These are phyloP conservation scores for Penicillium expansum DNA, from an alignment of 2,329 filamentous ascomycete species.

Conservation along the genomic window DNA sequence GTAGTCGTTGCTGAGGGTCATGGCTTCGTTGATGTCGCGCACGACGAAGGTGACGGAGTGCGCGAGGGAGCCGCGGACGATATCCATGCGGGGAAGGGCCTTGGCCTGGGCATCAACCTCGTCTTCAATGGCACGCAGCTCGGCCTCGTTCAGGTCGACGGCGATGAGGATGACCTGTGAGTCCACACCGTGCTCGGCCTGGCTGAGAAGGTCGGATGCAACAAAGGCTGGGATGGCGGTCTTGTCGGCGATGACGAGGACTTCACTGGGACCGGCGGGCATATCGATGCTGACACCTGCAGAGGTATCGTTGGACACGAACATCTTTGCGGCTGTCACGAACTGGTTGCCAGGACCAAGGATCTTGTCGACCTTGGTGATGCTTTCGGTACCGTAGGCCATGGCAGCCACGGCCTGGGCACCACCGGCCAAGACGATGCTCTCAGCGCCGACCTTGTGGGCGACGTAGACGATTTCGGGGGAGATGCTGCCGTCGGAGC, in stretches of 20 bases:
- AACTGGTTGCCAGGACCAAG: constrained; percentile 97
- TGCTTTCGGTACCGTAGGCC: constrained; percentile 93
- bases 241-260: constrained; percentile 91
- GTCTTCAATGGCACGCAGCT: constrained; percentile 81
- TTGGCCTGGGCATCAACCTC: constrained; percentile 85
- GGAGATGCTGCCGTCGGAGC: constrained; percentile 83
- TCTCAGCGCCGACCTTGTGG: constrained; percentile 93
- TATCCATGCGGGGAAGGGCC: constrained; percentile 84
- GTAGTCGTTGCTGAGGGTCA: constrained; percentile 85
- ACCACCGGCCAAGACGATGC: constrained; percentile 91
- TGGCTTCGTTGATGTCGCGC: constrained; percentile 67
- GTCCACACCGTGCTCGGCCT: constrained; percentile 95
- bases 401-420: constrained; percentile 94
- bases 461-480: constrained; percentile 97
- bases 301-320: constrained; percentile 94
- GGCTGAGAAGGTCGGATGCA: constrained; percentile 87
- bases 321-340: constrained; percentile 97
- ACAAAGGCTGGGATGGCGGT: constrained; percentile 90
- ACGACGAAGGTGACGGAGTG: constrained; percentile 88
- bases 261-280: constrained; percentile 94
- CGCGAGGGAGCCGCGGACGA: constrained; percentile 82
- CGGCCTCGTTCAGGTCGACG: constrained; percentile 69
- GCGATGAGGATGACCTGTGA: constrained; percentile 92
- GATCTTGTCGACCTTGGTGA: constrained; percentile 98
- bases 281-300: constrained; percentile 96